Evolutionary conservation across 2,329 filamentous ascomycete genomes (phyloP).

Genomic region (Fusarium xyrophilum): DNA sequence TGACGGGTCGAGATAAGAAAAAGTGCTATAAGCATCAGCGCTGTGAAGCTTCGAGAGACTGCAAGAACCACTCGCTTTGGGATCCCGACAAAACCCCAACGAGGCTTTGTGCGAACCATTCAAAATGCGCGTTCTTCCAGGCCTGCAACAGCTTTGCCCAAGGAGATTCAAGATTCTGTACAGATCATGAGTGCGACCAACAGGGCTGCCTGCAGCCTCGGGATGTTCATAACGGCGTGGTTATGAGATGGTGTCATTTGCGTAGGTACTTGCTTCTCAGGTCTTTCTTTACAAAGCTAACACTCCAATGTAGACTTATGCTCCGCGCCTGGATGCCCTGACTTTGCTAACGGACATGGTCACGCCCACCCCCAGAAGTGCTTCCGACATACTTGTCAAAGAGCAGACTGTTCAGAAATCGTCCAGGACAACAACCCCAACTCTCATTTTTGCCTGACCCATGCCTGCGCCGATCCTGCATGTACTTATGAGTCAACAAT

Average conservation of each 20-base stretch:
- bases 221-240: neutral
- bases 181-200: slow-evolving; percentile 20
- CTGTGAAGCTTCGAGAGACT: slow-evolving; percentile 8
- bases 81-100: neutral
- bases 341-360: neutral
- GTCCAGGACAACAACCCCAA: neutral
- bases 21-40: slow-evolving; percentile 24
- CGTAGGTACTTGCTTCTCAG: slow-evolving; percentile 2
- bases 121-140: slow-evolving; percentile 3
- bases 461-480: slow-evolving; percentile 9
- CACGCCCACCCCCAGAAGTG: neutral
- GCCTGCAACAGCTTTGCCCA: slow-evolving; percentile 12
- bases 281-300: neutral
- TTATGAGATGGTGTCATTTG: slow-evolving; percentile 14
- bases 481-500: slow-evolving; percentile 7
- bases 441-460: slow-evolving; percentile 13
- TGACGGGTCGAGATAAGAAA: neutral
- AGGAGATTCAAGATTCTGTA: slow-evolving; percentile 6
- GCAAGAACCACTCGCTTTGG: neutral
- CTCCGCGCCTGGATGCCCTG: neutral
- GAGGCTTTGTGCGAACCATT: slow-evolving; percentile 19
- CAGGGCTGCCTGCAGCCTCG: neutral
- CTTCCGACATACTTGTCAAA: neutral
- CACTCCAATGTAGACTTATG: slow-evolving; percentile 15
- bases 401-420: neutral